Evolutionary conservation across 164 flowering plant genomes (phyloP).

Genomic region (Aristolochia fimbriata): DNA sequence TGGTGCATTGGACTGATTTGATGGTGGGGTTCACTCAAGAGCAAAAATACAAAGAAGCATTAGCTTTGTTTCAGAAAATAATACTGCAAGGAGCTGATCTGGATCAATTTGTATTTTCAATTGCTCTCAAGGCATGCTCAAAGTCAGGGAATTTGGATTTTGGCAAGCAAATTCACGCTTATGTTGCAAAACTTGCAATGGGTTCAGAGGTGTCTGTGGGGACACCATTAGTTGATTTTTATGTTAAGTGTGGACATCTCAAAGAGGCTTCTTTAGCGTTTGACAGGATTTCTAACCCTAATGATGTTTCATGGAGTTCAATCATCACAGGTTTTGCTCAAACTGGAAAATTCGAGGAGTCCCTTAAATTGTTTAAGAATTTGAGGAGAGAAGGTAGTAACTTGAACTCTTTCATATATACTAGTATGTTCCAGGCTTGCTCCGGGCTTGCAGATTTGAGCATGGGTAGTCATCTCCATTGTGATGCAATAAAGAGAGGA

Average conservation of each 20-base stretch:
- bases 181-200: slow-evolving; percentile 28
- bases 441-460: slow-evolving; percentile 33
- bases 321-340: slow-evolving; percentile 37
- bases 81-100: slow-evolving; percentile 23
- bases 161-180: slow-evolving; percentile 42
- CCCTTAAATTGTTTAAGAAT: slow-evolving; percentile 22
- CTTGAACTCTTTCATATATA: slow-evolving; percentile 33
- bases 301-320: slow-evolving; percentile 53
- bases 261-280: slow-evolving; percentile 33
- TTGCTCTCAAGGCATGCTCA: slow-evolving; percentile 37
- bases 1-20: slow-evolving; percentile 37
- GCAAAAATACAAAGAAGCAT: slow-evolving; percentile 19
- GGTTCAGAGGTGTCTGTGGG: slow-evolving; percentile 40
- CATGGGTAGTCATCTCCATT: slow-evolving; percentile 42
- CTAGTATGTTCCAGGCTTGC: slow-evolving; percentile 44
- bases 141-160: slow-evolving; percentile 14
- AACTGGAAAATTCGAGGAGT: slow-evolving; percentile 27
- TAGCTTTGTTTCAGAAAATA: slow-evolving; percentile 29
- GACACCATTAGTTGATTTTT: slow-evolving; percentile 50
- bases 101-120: slow-evolving; percentile 47
- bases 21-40: slow-evolving; percentile 35
- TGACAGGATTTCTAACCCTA: slow-evolving; percentile 32
- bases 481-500: slow-evolving; percentile 48
- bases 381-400: slow-evolving; percentile 17
- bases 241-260: slow-evolving; percentile 34